A percentile compares a stretch with the other conserved stretches of the same genome.
Conservation (phyloP, 1,284 basidiomycete genomes). For the Rhizoctonia solani region DNA sequence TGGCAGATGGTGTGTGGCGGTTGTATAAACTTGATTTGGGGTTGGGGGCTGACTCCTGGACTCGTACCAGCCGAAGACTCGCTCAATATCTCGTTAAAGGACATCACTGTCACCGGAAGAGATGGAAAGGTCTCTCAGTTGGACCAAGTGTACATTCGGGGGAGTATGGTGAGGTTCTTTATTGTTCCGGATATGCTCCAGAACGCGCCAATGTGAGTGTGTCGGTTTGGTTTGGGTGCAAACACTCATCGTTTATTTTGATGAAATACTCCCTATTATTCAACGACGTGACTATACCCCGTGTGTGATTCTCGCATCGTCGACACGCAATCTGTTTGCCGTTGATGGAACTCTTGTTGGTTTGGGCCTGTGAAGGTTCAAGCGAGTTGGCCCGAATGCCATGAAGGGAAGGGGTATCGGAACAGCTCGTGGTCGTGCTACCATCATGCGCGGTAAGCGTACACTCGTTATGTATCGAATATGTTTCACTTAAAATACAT, state of each 20-base stretch:
- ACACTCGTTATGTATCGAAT: background rate
- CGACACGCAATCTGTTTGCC: too few relatives aligned
- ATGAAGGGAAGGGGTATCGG: slow-evolving; percentile 99
- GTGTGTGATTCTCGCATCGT: too few relatives aligned
- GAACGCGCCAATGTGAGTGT: slow-evolving; percentile 94
- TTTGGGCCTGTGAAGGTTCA: slow-evolving; percentile 68
- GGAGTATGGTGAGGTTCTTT: slow-evolving; percentile 97
- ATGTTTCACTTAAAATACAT: slow-evolving; percentile 36
- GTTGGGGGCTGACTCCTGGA: background rate
- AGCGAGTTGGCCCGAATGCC: slow-evolving; percentile 96
- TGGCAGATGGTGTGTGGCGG: slow-evolving; percentile 79
- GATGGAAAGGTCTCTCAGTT: slow-evolving; percentile 99
- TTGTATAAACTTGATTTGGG: slow-evolving; percentile 15
- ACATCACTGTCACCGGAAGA: slow-evolving; percentile 96
- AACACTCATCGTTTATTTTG: background rate
- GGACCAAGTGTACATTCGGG: slow-evolving; percentile 98
- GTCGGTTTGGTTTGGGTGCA: slow-evolving; percentile 10
- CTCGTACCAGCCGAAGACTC: slow-evolving; percentile 87
- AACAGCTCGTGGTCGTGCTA: slow-evolving; percentile 93
- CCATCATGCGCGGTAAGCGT: slow-evolving; percentile 84
- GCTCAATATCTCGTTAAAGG: slow-evolving; percentile 93
- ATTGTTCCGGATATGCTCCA: slow-evolving; percentile 99
- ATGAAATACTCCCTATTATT: too few relatives aligned
- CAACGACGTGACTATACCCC: too few relatives aligned
- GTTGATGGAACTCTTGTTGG: slow-evolving; percentile 1